Base-by-base conservation (phyloP, 345 rosid genomes). In the Pistacia atlantica region DNA sequence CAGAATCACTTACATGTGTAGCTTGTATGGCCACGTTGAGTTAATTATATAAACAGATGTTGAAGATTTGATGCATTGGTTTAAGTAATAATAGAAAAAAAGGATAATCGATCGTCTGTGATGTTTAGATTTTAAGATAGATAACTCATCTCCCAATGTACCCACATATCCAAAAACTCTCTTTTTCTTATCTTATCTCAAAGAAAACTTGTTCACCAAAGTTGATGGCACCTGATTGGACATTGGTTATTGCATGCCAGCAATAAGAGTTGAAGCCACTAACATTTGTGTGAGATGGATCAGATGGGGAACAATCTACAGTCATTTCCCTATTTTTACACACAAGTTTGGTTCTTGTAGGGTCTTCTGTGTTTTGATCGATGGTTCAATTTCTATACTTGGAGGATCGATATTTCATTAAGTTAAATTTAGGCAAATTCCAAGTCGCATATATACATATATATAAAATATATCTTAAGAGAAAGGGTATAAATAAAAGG, bases 101-200 rank as follows among this genome's bases (percentile, higher is more conserved):
- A 25, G 25, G 25, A 25, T 25, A 25, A 25, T 25, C 25, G 25
- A 25, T 25, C 25, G 25, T 25, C 25, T 25, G 25, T 25, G 25
- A 25, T 25, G 0, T 25, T 25, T 25, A 25, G 25, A 25, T 25
- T 25, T 25, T 25, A 25, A 25, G 25, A 25, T 25, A 25, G 25
- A 25, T 25, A 25, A 25, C 16, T 60, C 45, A 58, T 60, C 58
- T 57, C 18, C 35, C 8, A 11, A 52, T 62, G 59, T 61, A 62
- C 48, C 76, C 45, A 48, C 68, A 61, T 48, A 18, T 49, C 33
- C 68, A 33, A 49, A 49, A 73, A 18, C 75, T 72, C 57, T 73
- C 31, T 59, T 71, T 33, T 12, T 58, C 55, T 42, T 73, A 60
- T 72, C 75, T 46, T 18, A 73, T 73, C 75, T 72, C 1, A 51